phyloP scores from a whole-genome alignment of 2,329 filamentous ascomycete species.

The Pezicula neosporulosa region DNA sequence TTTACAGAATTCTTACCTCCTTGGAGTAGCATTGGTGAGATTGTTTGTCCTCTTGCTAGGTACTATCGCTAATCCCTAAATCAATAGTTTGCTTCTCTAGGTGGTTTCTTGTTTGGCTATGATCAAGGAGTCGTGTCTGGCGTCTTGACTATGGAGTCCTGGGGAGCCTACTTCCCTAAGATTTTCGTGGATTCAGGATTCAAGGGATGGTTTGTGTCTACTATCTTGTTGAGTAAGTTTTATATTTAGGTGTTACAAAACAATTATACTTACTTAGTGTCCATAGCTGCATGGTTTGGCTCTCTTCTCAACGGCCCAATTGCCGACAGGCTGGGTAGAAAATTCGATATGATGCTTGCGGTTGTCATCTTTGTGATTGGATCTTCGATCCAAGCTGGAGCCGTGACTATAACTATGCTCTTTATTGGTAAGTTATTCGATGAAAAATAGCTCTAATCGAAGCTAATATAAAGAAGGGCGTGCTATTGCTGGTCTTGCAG shows the following conservation, averaged over 20 bases:
- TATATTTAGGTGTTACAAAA: not conserved
- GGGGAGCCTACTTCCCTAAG: constrained; percentile 34
- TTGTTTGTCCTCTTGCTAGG: not conserved
- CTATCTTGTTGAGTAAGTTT: constrained; percentile 37
- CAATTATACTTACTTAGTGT: not conserved
- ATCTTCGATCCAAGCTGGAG: constrained; percentile 29
- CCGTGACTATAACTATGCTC: constrained; percentile 35
- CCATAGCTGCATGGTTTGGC: constrained; percentile 43
- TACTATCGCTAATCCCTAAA: not conserved
- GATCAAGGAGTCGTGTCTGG: constrained; percentile 46
- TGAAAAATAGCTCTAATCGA: too few species aligned
- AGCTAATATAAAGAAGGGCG: constrained; percentile 25
- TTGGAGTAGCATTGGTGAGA: constrained; percentile 34
- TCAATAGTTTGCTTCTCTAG: constrained; percentile 35
- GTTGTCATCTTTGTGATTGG: constrained; percentile 27
- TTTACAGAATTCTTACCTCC: constrained; percentile 32
- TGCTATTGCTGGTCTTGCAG: constrained; percentile 44
- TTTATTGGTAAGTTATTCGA: constrained; percentile 30
- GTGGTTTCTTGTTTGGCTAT: constrained; percentile 43
- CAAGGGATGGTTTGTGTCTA: constrained; percentile 51
- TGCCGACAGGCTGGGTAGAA: constrained; percentile 28
- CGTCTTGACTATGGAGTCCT: constrained; percentile 42
- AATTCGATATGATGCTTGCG: constrained; percentile 27
- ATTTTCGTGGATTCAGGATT: constrained; percentile 41
- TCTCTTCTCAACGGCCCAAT: constrained; percentile 38